A percentile compares a stretch with the other conserved stretches of the same genome.
Evolutionary conservation across 345 rosid species (phyloP).

Genomic region (Salix viminalis): DNA sequence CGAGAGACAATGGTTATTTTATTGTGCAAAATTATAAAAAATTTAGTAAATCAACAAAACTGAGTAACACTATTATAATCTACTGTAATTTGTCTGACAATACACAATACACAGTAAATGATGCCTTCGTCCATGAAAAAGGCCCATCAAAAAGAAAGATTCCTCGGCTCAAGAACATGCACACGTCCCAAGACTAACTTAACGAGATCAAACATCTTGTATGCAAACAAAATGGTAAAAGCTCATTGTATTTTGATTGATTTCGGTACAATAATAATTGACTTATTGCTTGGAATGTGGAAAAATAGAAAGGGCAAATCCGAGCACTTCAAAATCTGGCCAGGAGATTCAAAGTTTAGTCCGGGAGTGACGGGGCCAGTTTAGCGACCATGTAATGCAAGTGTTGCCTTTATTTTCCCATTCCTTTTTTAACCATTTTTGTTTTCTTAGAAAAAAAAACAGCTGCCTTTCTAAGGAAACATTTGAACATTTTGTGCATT

Average conservation of each 20-base stretch:
- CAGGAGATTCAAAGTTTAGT: background rate
- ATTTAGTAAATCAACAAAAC: no score
- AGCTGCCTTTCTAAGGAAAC: slow-evolving; percentile 12
- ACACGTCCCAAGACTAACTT: background rate
- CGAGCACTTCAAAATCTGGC: background rate
- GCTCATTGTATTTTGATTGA: background rate
- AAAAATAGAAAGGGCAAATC: background rate
- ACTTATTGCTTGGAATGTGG: no score
- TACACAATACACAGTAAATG: no score
- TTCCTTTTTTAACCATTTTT: background rate
- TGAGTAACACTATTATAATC: no score
- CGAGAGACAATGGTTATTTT: no score
- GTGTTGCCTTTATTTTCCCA: background rate
- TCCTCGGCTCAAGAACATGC: background rate
- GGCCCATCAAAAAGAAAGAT: background rate
- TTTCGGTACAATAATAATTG: background rate
- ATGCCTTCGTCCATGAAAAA: no score
- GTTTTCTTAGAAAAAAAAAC: background rate
- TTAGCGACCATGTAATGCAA: background rate
- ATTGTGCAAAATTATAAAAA: no score
- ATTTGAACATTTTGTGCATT: background rate
- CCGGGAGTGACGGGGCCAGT: background rate
- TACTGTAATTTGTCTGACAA: no score
- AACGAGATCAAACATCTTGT: background rate
- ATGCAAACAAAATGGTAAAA: background rate